Percentiles rank a stretch among this genome's conserved stretches.
Evolutionary conservation across 768 basidiomycete genomes (phyloP).

Genomic region (Rossbeevera mucosa): DNA sequence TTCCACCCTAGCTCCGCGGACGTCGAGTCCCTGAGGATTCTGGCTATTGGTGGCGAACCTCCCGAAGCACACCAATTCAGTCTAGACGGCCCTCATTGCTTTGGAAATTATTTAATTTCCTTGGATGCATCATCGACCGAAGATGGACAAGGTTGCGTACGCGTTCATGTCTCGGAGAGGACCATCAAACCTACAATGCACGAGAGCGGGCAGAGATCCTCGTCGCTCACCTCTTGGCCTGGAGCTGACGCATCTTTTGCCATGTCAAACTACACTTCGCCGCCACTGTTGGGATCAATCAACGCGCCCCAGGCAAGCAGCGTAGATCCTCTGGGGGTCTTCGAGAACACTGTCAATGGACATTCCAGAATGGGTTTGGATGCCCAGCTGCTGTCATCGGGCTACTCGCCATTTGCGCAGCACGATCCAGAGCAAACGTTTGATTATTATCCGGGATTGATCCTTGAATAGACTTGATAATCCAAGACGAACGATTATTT

Average conservation of each 20-base stretch:
- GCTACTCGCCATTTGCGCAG: constrained; percentile 31
- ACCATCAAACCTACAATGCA: constrained; percentile 17
- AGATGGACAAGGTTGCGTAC: constrained; percentile 69
- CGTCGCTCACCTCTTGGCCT: constrained; percentile 26
- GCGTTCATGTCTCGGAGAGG: constrained; percentile 58
- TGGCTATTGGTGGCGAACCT: constrained; percentile 30
- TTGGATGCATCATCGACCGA: constrained; percentile 63
- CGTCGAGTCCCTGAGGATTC: constrained; percentile 27
- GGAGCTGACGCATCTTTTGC: constrained; percentile 17
- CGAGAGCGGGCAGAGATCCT: constrained; percentile 14
- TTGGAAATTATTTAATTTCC: constrained; percentile 64
- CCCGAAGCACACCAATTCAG: constrained; percentile 52
- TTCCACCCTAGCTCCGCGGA: constrained; percentile 49
- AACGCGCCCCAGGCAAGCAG: constrained; percentile 33
- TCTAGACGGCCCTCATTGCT: constrained; percentile 38
- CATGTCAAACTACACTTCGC: constrained; percentile 22
- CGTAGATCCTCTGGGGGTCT: constrained; percentile 44
- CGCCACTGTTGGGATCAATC: constrained; percentile 38
- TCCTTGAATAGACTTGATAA: constrained; percentile 22
- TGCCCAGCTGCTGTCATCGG: constrained; percentile 17
- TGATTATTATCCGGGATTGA: constrained; percentile 27
- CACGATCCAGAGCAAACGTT: constrained; percentile 24
- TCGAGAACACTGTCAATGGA: constrained; percentile 49
- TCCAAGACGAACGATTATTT: neutral
- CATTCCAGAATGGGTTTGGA: constrained; percentile 25